A percentile compares a stretch with the other conserved stretches of the same genome.
These are phyloP conservation scores for Epichloe scottii DNA, from an alignment of 2,329 filamentous ascomycete genomes.

Conservation along the genomic window DNA sequence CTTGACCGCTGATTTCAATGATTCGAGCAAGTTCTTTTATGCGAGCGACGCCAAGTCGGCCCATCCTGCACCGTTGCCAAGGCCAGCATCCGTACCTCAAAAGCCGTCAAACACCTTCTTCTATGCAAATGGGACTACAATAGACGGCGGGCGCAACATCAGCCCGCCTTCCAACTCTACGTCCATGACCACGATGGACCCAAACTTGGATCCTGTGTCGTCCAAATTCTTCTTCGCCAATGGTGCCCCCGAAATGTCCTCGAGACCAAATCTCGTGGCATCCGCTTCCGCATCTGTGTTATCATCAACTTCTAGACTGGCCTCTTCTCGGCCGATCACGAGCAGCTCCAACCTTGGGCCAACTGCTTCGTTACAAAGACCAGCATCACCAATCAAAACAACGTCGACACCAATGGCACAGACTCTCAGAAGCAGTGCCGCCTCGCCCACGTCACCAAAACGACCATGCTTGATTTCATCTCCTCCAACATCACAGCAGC, in stretches of 20 bases:
- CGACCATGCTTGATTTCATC: constrained; percentile 21
- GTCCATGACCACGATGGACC: constrained; percentile 22
- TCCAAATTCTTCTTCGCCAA: constrained; percentile 69
- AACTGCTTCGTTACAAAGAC: constrained; percentile 23
- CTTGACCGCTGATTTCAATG: constrained; percentile 14
- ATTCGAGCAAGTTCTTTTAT: constrained; percentile 69
- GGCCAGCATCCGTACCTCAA: constrained; percentile 27
- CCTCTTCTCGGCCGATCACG: constrained; percentile 26
- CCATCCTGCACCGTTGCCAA: constrained; percentile 24
- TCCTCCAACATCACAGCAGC: constrained; percentile 23
- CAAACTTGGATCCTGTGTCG: constrained; percentile 26
- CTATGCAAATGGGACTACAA: constrained; percentile 38
- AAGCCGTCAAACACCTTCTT: constrained; percentile 39
- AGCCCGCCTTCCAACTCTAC: constrained; percentile 17
- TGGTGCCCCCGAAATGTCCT: constrained; percentile 38
- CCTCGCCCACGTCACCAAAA: constrained; percentile 13
- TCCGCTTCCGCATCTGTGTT: constrained; percentile 32
- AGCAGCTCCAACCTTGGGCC: constrained; percentile 15
- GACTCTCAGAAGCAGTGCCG: constrained; percentile 9
- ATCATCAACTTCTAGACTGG: constrained; percentile 32
- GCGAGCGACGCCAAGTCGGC: constrained; percentile 59
- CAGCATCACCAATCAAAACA: constrained; percentile 39
- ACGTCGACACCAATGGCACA: constrained; percentile 11
- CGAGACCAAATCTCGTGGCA: constrained; percentile 23
- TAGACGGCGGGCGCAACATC: constrained; percentile 25